phyloP scores from a whole-genome alignment of 208 protist genomes.

The Entamoeba histolytica region DNA sequence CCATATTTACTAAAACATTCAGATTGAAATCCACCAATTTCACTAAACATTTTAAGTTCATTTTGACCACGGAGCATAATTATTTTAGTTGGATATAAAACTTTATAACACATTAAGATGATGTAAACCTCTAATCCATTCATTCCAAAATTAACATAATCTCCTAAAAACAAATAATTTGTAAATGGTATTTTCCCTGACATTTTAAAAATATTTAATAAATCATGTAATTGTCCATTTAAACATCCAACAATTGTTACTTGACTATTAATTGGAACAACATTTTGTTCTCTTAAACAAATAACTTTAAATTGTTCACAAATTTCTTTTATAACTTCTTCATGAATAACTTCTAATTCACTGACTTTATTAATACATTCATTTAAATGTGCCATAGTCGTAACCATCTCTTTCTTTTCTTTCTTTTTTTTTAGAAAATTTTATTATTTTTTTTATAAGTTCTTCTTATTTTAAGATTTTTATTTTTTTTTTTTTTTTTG shows the following conservation, averaged over 20 bases:
- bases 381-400: background rate
- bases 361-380: background rate
- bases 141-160: constrained; percentile 52
- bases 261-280: background rate
- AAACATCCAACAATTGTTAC: background rate
- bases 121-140: constrained; percentile 45
- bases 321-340: background rate
- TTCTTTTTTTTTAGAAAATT: background rate
- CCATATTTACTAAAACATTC: constrained; percentile 17
- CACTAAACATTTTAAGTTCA: constrained; percentile 10
- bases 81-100: constrained; percentile 15
- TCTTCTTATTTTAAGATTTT: too few relatives aligned
- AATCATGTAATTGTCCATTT: constrained; percentile 73
- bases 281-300: background rate
- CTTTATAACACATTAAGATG: constrained; percentile 52
- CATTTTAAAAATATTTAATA: constrained; percentile 79
- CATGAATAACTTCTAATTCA: background rate
- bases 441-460: too few relatives aligned
- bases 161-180: constrained; percentile 4
- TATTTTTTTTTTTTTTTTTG: too few relatives aligned
- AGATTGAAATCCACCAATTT: constrained; percentile 21
- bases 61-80: constrained; percentile 29
- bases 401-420: background rate
- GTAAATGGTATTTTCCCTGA: constrained; percentile 41
- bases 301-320: background rate